Evolutionary conservation across 2,329 filamentous ascomycete genomes (phyloP), one percentile per base, ranked within the genome.

Genomic region (Didymella keratinophila): DNA sequence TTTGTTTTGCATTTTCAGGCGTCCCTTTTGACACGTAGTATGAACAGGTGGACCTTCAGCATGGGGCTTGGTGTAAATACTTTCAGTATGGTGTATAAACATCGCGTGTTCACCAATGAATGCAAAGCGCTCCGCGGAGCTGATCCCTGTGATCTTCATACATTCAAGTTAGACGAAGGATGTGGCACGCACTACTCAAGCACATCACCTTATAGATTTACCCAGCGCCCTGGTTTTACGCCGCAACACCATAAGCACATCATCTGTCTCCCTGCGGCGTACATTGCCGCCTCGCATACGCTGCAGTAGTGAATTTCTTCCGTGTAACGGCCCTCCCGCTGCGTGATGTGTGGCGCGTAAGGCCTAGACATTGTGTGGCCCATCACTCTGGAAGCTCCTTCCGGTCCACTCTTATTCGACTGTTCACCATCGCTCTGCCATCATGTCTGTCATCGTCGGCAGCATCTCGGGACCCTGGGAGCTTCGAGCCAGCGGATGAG

Each of bases 401-500:
- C 58, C 58, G 64, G 67, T 61, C 51, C 34, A 32, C 48, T 63
- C 60, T 67, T 55, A 71, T 71, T 71, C 65, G 69, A 51, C 52
- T 62, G 52, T 21, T 53, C 45, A 51, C 52, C 48, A 61, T 59
- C 37, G 59, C 62, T 51, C 64, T 62, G 34, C 57, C 51, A 43
- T 52, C 20, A 52, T 52, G 47, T 60, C 60, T 55, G 54, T 62
- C 54, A 54, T 61, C 27, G 48, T 63, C 68, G 68, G 69, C 67
- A 60, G 60, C 61, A 69, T 65, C 62, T 71, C 70, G 71, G 68
- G 65, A 61, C 51, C 50, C 52, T 58, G 61, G 52, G 52, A 47
- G 43, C 55, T 56, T 52, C 49, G 57, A 61, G 58, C 44, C 62
- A 56, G 55, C 51, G 51, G 63, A 58, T 59, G 65, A 63, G 65